A percentile compares a stretch with the other conserved stretches of the same genome.
Evolutionary conservation across 2,329 filamentous ascomycete genomes (phyloP).

Genomic region (Cordyceps militaris): DNA sequence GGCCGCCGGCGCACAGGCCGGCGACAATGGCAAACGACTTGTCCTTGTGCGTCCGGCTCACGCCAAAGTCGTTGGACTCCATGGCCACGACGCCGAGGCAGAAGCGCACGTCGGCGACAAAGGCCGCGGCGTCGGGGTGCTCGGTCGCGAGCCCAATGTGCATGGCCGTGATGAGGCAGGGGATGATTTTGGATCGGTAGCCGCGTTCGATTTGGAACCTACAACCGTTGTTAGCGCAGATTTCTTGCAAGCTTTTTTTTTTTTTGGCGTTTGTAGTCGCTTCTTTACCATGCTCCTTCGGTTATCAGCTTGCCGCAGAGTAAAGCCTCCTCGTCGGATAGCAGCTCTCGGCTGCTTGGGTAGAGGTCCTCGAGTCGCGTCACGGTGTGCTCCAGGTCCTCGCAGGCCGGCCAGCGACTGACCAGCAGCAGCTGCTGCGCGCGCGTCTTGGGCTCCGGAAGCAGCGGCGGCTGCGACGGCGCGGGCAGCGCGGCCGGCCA

Average conservation of each 20-base stretch:
- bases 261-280: background rate
- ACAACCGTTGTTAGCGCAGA: background rate
- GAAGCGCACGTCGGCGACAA: constrained; percentile 11
- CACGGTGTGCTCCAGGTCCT: background rate
- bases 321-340: background rate
- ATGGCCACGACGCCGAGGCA: constrained; percentile 14
- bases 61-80: constrained; percentile 14
- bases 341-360: background rate
- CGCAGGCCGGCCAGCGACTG: constrained; percentile 6
- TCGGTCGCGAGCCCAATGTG: background rate
- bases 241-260: background rate
- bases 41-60: constrained; percentile 11
- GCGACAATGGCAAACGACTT: constrained; percentile 7
- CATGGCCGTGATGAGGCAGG: constrained; percentile 6
- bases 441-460: constrained; percentile 8
- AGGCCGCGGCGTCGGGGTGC: background rate
- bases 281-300: constrained; percentile 6
- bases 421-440: background rate
- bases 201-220: constrained; percentile 15
- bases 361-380: constrained; percentile 3
- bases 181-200: background rate
- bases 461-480: constrained; percentile 1
- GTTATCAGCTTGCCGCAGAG: background rate
- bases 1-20: constrained; percentile 8
- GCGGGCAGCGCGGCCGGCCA: constrained; percentile 10